Conservation (phyloP, 805 yeast species). For the Metschnikowia noctiluminum region DNA sequence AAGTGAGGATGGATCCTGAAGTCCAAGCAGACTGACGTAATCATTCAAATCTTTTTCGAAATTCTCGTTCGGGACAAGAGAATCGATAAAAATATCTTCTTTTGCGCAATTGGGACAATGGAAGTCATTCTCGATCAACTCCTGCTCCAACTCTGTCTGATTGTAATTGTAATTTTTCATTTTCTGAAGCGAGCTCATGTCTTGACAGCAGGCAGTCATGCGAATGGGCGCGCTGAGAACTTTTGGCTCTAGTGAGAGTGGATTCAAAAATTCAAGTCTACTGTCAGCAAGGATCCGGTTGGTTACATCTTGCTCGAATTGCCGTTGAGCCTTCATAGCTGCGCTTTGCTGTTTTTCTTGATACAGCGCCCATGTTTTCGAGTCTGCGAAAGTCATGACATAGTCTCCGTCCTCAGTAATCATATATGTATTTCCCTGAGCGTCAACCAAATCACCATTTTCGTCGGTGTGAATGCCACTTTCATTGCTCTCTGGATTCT, state of each 20-base stretch:
- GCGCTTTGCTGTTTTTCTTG: conserved; percentile 64
- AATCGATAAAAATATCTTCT: conserved; percentile 73
- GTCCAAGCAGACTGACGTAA: conserved; percentile 43
- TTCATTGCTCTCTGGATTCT: conserved; percentile 22
- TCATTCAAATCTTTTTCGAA: conserved; percentile 51
- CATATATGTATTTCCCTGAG: conserved; percentile 61
- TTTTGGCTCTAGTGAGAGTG: conserved; percentile 43
- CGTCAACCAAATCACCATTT: conserved; percentile 42
- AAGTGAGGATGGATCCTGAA: conserved; percentile 29
- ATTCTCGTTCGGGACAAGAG: conserved; percentile 59
- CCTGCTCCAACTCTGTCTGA: conserved; percentile 36
- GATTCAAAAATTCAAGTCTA: conserved; percentile 56
- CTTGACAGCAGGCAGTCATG: conserved; percentile 76
- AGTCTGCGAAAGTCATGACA: conserved; percentile 94
- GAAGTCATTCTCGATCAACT: conserved; percentile 77
- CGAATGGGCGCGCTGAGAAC: conserved; percentile 66
- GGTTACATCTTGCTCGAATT: conserved; percentile 43
- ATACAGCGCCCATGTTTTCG: conserved; percentile 82
- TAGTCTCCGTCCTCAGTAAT: conserved; percentile 93
- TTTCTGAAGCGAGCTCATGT: conserved; percentile 52
- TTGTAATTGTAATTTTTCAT: conserved; percentile 42
- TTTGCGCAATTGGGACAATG: conserved; percentile 83
- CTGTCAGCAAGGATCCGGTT: conserved; percentile 30
- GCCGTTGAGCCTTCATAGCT: conserved; percentile 46
- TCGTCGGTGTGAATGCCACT: conserved; percentile 36